A percentile compares a stretch with the other conserved stretches of the same genome.
Conservation (phyloP, 2,329 filamentous ascomycete genomes). For the Aspergillus uvarum region DNA sequence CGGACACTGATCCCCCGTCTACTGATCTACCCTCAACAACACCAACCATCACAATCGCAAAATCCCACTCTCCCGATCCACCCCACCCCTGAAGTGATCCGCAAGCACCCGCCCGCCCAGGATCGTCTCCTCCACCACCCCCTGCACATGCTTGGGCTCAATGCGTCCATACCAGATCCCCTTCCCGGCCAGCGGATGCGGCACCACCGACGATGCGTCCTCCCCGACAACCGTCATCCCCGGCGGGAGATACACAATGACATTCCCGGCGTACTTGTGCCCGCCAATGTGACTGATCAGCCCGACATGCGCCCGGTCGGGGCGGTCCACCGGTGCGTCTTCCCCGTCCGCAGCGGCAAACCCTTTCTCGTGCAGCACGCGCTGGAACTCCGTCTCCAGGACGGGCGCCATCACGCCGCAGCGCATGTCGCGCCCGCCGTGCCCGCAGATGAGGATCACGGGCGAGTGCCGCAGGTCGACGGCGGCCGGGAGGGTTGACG, state of each 20-base stretch:
- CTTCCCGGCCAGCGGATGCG: slow-evolving; percentile 41
- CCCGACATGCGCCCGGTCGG: slow-evolving; percentile 40
- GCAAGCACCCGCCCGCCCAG: slow-evolving; percentile 82
- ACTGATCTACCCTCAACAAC: too few species aligned
- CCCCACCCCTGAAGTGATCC: slow-evolving; percentile 80
- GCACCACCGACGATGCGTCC: slow-evolving; percentile 13
- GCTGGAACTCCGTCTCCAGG: slow-evolving; percentile 68
- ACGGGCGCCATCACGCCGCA: slow-evolving; percentile 80
- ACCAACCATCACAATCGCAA: slow-evolving; percentile 54
- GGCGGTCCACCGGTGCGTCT: slow-evolving; percentile 25
- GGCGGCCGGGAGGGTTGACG: slow-evolving; percentile 57
- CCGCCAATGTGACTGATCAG: slow-evolving; percentile 81
- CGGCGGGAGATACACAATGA: slow-evolving; percentile 72
- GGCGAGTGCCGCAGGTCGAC: slow-evolving; percentile 60
- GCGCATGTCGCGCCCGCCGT: slow-evolving; percentile 75
- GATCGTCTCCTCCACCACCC: slow-evolving; percentile 81
- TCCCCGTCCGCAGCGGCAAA: slow-evolving; percentile 26
- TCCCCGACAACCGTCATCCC: slow-evolving; percentile 25
- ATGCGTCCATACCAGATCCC: slow-evolving; percentile 84
- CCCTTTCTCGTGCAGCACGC: slow-evolving; percentile 31
- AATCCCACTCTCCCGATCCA: slow-evolving; percentile 71
- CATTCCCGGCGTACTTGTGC: slow-evolving; percentile 92
- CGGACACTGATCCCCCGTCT: too few species aligned
- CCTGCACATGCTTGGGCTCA: slow-evolving; percentile 82
- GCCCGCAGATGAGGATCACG: slow-evolving; percentile 78